These are phyloP conservation scores for Lachancea kluyveri DNA, from an alignment of 805 yeast genomes.

Conservation along the genomic window DNA sequence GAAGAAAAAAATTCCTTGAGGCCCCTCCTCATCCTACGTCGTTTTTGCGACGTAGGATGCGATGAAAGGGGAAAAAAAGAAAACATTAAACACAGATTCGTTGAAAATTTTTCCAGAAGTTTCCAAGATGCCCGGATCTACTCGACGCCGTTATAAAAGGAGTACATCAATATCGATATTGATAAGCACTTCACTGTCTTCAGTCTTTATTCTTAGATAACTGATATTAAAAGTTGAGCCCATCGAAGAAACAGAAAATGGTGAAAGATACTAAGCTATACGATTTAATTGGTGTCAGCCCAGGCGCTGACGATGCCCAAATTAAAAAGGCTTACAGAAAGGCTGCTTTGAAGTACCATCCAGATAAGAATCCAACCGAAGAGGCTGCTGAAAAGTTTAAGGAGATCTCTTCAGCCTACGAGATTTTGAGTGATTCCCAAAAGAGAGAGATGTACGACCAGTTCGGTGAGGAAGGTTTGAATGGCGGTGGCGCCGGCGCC, in stretches of 20 bases:
- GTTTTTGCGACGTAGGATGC: too few relatives aligned
- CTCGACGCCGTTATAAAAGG: background rate
- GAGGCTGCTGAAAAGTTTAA: slow-evolving; percentile 89
- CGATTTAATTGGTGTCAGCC: slow-evolving; percentile 66
- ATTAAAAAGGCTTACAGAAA: slow-evolving; percentile 79
- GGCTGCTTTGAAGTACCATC: slow-evolving; percentile 75
- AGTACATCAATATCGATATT: background rate
- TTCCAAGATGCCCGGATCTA: slow-evolving; percentile 5
- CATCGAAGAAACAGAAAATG: slow-evolving; percentile 36
- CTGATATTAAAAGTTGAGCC: background rate
- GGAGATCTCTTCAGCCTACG: slow-evolving; percentile 83
- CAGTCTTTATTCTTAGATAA: too few relatives aligned
- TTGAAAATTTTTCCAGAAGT: slow-evolving; percentile 9
- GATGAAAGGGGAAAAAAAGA: too few relatives aligned
- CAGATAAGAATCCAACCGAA: slow-evolving; percentile 75
- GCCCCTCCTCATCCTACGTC: too few relatives aligned
- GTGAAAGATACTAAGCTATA: slow-evolving; percentile 76
- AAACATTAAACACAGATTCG: too few relatives aligned
- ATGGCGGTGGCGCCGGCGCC: slow-evolving; percentile 69
- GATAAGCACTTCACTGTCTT: too few relatives aligned
- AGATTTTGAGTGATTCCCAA: slow-evolving; percentile 77
- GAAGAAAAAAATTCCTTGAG: too few relatives aligned
- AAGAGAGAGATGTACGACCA: slow-evolving; percentile 86
- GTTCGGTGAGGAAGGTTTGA: slow-evolving; percentile 89
- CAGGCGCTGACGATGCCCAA: slow-evolving; percentile 62